Evolutionary conservation across 176 grass and related monocot genomes (phyloP).

Genomic region (Cenchrus americanus): DNA sequence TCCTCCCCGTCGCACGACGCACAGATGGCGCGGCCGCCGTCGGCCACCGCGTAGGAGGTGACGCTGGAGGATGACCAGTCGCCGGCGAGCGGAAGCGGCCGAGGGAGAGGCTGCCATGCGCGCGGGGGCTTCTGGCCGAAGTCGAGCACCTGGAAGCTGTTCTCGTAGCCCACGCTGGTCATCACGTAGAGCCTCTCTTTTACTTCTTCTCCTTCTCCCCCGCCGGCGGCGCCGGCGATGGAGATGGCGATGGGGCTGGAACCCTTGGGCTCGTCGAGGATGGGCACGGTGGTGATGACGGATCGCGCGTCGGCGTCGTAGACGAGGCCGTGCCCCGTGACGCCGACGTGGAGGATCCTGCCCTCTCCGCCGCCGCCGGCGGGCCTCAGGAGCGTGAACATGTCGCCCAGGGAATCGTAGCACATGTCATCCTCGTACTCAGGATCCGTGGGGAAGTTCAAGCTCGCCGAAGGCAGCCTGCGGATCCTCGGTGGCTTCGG

Average conservation of each 20-base stretch:
- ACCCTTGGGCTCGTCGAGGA: background rate
- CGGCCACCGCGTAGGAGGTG: background rate
- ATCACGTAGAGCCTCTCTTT: background rate
- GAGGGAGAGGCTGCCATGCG: no score
- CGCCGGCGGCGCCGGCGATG: no score
- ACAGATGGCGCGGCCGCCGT: background rate
- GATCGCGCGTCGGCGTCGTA: background rate
- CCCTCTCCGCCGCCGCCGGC: background rate
- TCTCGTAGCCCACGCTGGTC: no score
- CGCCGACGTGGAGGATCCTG: background rate
- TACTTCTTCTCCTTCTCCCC: background rate
- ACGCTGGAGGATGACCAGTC: background rate
- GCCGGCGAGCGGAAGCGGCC: no score
- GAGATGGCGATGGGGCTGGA: no score
- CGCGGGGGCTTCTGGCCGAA: no score
- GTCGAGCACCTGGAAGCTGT: no score
- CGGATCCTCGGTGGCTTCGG: no score
- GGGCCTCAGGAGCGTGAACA: background rate
- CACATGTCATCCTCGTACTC: no score
- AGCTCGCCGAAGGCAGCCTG: no score
- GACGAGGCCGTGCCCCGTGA: background rate
- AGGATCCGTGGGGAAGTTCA: no score
- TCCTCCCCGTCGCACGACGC: background rate
- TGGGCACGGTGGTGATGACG: background rate
- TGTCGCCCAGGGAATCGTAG: no score